A percentile compares a stretch with the other conserved stretches of the same genome.
phyloP scores from a whole-genome alignment of 2,329 filamentous ascomycete species.

The Coniochaeta sp. region DNA sequence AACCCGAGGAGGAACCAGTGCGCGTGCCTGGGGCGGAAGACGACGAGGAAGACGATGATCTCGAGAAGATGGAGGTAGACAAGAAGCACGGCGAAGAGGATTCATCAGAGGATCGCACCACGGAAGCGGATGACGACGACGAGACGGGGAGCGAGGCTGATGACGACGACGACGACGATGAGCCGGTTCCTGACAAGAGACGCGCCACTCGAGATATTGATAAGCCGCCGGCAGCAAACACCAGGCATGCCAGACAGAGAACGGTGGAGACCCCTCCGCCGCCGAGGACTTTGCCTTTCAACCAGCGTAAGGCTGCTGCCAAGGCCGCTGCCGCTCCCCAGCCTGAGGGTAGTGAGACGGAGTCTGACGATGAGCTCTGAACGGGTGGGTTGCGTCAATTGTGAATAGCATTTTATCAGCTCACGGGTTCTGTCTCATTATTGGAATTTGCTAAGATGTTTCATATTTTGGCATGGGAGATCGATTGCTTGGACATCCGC shows the following conservation, averaged over 20 bases:
- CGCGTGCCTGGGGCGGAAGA: slow-evolving; percentile 15
- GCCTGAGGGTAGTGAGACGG: slow-evolving; percentile 35
- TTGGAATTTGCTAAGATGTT: not conserved
- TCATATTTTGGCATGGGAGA: not conserved
- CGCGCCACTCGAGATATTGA: not conserved
- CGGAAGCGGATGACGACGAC: slow-evolving; percentile 26
- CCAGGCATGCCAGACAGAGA: not conserved
- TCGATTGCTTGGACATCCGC: not conserved
- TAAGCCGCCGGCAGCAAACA: not conserved
- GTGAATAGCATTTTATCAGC: not conserved
- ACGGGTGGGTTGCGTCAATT: not conserved
- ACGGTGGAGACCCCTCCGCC: not conserved
- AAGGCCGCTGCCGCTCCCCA: slow-evolving; percentile 18
- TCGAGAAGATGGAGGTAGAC: slow-evolving; percentile 46
- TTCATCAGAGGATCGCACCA: slow-evolving; percentile 26
- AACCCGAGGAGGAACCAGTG: slow-evolving; percentile 10
- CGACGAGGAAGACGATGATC: slow-evolving; percentile 37
- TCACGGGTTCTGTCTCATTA: not conserved
- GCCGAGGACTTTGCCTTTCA: slow-evolving; percentile 34
- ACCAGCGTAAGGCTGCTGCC: not conserved
- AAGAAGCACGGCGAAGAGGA: slow-evolving; percentile 16
- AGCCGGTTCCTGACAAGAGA: slow-evolving; percentile 7
- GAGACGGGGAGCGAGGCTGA: slow-evolving; percentile 35
- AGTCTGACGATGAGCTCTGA: slow-evolving; percentile 51
- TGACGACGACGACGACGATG: slow-evolving; percentile 26